Evolutionary conservation across 257 asterid species (phyloP).

Genomic region (Salvia splendens): DNA sequence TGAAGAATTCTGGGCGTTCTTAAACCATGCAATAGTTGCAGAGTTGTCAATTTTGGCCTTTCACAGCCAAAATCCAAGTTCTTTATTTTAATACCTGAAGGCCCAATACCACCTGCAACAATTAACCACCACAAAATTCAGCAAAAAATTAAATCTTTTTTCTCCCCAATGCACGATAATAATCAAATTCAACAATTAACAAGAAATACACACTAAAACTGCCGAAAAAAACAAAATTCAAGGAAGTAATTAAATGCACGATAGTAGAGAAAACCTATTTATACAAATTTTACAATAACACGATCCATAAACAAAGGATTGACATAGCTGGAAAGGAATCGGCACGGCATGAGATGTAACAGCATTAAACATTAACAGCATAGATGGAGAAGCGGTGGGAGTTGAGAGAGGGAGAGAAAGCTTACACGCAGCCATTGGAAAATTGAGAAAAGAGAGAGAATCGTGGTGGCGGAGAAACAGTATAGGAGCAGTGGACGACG

Average conservation of each 20-base stretch:
- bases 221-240: conserved; percentile 12
- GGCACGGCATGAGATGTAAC: neutral
- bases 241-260: neutral
- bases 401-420: conserved; percentile 2
- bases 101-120: conserved; percentile 61
- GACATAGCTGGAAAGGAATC: conserved; percentile 13
- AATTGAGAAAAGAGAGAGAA: conserved; percentile 17
- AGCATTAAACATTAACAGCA: neutral
- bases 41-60: conserved; percentile 46
- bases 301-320: neutral
- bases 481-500: conserved; percentile 33
- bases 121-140: conserved; percentile 21
- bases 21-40: conserved; percentile 38
- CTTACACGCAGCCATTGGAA: conserved; percentile 43
- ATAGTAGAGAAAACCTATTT: neutral
- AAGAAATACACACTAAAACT: neutral
- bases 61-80: conserved; percentile 44
- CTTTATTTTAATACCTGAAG: conserved; percentile 53
- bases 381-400: neutral
- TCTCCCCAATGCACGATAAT: neutral
- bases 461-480: conserved; percentile 26
- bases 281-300: neutral
- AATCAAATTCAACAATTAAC: neutral
- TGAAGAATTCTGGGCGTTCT: conserved; percentile 33
- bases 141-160: neutral